Evolutionary conservation across 768 basidiomycete genomes (phyloP), one percentile per base, ranked within the genome.

Genomic region (Tricholoma furcatifolium): DNA sequence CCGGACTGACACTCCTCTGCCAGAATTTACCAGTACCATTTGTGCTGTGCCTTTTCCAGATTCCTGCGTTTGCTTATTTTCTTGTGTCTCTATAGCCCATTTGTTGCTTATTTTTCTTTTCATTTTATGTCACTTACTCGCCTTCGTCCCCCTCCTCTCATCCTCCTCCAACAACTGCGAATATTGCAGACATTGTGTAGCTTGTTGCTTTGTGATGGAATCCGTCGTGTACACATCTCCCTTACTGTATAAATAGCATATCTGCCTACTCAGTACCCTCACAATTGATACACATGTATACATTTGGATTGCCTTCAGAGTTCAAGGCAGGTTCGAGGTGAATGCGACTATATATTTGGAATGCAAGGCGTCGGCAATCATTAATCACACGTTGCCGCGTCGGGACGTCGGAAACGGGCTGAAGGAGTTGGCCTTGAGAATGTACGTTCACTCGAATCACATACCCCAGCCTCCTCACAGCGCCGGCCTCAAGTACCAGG

Each of bases 381-480:
- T n/a, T n/a, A n/a, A n/a, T n/a, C 12, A 38, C 5, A 38, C 27
- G 27, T 7, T 27, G 27, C 27, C 27, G 27, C 27, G 27, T 27
- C 27, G 27, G 27, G 7, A 27, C 27, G 27, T 27, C 27, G 27
- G 27, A 7, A 27, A 38, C 18, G 18, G 18, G 17, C 20, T 18
- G 41, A 18, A 12, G 41, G 10, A 38, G 35, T 20, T 35, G 15
- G 36, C 18, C 36, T 9, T 48, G 41, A 47, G 41, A 27, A 80
- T 79, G 78, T 74, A 74, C 58, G 63, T 70, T 12, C 74, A 76
- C 60, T 67, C 74, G 14, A 74, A 76, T 59, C 78, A 79, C 63
- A 87, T 88, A 56, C 81, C 79, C 6, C 84, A 86, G 62, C 85
- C 86, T 7, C 86, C 87, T 24, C 87, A 88, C 65, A 82, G 81